Evolutionary conservation across 805 yeast species (phyloP), one percentile per base, ranked within the genome.

Genomic region (Candida mattraensis): DNA sequence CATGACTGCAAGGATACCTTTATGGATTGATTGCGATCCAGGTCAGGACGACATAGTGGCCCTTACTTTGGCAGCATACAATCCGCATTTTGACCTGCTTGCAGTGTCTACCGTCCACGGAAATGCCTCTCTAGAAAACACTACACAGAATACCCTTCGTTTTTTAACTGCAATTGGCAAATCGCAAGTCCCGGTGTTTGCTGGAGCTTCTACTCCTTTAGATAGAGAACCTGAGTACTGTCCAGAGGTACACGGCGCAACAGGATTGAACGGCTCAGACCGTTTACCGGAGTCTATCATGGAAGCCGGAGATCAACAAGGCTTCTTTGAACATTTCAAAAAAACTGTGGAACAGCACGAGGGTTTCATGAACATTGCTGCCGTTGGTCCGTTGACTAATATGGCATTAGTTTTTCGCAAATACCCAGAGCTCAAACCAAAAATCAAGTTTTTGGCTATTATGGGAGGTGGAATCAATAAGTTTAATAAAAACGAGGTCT

Each of bases 21-120:
- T 87, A 5, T 87, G 95, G 95, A 59, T 87, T 9, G 96, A 87
- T 60, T 87, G 96, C 58, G 96, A 87, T 54, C 95, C 95, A 0
- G 95, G 96, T 2, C 93, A 83, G 51, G 96, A 87, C 53, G 96
- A 87, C 51, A 81, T 85, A 2, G 72, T 85, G 28, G 95, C 93
- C 4, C 67, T 87, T 6, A 61, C 84, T 7, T 45, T 87, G 17
- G 77, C 86, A 0, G 64, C 76, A 6, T 75, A 72, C 51, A 73
- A 78, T 44, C 84, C 87, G 0, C 61, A 69, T 17, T 74, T 77
- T 59, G 57, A 74, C 11, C 58, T 85, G 7, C 47, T 78, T 3
- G 94, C 93, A 2, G 69, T 85, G n/a, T 78, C 87, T 19, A 79
- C 91, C 0, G 82, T 80, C 15, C 81, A 78, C 51, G 95, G 95